Conservation (phyloP, 768 basidiomycete genomes). For the Trametes cinnabarina region DNA sequence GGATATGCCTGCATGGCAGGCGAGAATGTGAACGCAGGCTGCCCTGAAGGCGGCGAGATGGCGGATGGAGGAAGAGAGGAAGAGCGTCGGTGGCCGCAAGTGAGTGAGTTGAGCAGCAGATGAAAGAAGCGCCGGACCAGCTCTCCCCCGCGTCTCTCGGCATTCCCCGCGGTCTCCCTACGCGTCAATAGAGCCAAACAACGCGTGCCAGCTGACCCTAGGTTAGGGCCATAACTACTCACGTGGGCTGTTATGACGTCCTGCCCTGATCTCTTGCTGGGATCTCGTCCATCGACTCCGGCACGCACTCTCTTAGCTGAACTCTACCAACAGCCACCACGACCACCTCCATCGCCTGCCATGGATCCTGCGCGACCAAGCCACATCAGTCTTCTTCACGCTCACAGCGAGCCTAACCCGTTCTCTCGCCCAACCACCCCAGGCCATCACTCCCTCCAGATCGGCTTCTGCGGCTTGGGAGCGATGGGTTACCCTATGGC, state of each 20-base stretch:
- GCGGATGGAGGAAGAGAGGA: not conserved
- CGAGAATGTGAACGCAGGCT: constrained; percentile 5
- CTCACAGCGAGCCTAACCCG: constrained; percentile 29
- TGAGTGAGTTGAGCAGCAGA: constrained; percentile 13
- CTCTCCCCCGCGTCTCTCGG: not conserved
- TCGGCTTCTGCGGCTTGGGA: constrained; percentile 56
- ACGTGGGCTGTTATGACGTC: constrained; percentile 4
- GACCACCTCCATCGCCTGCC: not conserved
- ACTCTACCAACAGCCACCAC: not conserved
- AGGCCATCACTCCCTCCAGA: constrained; percentile 32
- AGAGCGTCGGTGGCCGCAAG: no score
- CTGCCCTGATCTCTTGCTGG: not conserved
- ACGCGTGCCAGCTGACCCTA: constrained; percentile 11
- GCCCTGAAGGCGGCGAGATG: not conserved
- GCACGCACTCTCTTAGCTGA: not conserved
- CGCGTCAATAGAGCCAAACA: constrained; percentile 11
- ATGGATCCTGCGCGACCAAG: constrained; percentile 7
- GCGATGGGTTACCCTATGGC: constrained; percentile 79
- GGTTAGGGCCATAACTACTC: not conserved
- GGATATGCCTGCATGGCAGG: constrained; percentile 46
- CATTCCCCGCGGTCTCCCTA: not conserved
- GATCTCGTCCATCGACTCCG: constrained; percentile 4
- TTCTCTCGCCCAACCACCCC: constrained; percentile 65
- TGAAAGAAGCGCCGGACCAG: not conserved
- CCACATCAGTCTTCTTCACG: constrained; percentile 8